A percentile compares a stretch with the other conserved stretches of the same genome.
Conservation (phyloP, 2,329 filamentous ascomycete species). For the Bipolaris oryzae region DNA sequence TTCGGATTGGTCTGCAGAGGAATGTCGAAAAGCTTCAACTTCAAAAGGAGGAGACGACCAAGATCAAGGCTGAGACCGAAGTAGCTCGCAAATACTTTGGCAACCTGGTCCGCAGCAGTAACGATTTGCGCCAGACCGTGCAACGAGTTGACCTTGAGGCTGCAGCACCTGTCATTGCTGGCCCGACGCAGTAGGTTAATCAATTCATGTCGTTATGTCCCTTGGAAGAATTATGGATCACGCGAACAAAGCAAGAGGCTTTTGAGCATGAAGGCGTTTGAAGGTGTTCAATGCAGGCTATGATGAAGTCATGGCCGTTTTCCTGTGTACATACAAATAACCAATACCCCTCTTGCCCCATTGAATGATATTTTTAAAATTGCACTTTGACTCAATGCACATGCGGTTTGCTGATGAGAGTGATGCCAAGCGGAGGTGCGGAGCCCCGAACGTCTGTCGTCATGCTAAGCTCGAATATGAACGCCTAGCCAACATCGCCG, state of each 20-base stretch:
- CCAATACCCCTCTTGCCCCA: slow-evolving; percentile 43
- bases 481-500: slow-evolving; percentile 3
- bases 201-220: slow-evolving; percentile 6
- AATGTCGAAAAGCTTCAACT: slow-evolving; percentile 81
- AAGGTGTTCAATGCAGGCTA: slow-evolving; percentile 19
- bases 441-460: slow-evolving; percentile 4
- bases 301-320: slow-evolving; percentile 24
- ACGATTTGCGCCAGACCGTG: slow-evolving; percentile 57
- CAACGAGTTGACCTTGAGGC: slow-evolving; percentile 60
- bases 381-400: background rate
- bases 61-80: slow-evolving; percentile 81
- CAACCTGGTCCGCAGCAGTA: slow-evolving; percentile 73
- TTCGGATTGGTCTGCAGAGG: slow-evolving; percentile 81
- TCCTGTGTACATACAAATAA: slow-evolving; percentile 38
- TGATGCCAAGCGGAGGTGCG: slow-evolving; percentile 17
- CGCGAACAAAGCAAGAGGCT: slow-evolving; percentile 14
- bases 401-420: background rate
- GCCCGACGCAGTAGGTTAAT: slow-evolving; percentile 25
- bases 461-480: slow-evolving; percentile 2
- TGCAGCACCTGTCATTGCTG: slow-evolving; percentile 52
- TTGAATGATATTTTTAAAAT: slow-evolving; percentile 7
- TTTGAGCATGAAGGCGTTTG: slow-evolving; percentile 25
- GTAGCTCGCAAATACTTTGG: slow-evolving; percentile 88
- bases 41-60: slow-evolving; percentile 81
- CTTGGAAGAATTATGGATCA: slow-evolving; percentile 13